Evolutionary conservation across 257 asterid genomes (phyloP), one percentile per base, ranked within the genome.

Genomic region (Rhazya stricta): DNA sequence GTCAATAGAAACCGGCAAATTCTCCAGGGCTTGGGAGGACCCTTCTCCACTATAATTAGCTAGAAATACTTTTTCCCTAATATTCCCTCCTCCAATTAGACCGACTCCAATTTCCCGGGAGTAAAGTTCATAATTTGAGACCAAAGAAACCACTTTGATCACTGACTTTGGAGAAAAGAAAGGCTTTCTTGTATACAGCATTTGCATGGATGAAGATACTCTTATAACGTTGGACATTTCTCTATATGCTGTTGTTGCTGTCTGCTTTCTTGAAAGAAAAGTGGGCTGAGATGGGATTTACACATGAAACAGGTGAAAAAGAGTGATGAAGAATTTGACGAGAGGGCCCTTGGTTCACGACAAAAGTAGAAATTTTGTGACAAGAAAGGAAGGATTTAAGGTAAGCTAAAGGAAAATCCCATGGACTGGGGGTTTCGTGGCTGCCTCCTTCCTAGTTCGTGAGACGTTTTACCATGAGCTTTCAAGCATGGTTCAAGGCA

Each of bases 1-100:
- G 48, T 85, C 90, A 75, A 89, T 67, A 7, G 91, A 86, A 68
- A 88, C 76, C 61, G 92, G 98, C 76, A 71, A 72, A 77, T 80
- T 76, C 37, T 86, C 91, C 53, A 76, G 65, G 71, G 79, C 84
- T 71, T 27, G 84, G 80, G 83, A 70, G 51, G 90, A 74, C 76
- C 87, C 89, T 75, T 79, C 80, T 76, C 83, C 89, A 43, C 81
- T 72, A 37, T 58, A 71, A 77, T 81, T 81, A 48, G 82, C 75
- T 30, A 74, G 62, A 62, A 41, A 9, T 13, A 4, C 34, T 34
- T 76, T 74, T 57, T 71, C 76, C 56, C 70, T 65, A 6, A 41
- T 29, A 29, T 51, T 19, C 32, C 60, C 76, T 11, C 77, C 69
- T 3, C 71, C 71, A 23, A 54, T 37, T 42, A 65, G 45, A 37